Percentiles rank a stretch among this genome's conserved stretches.
Evolutionary conservation across 2,329 filamentous ascomycete species (phyloP).

Genomic region (Curvularia spicifera): DNA sequence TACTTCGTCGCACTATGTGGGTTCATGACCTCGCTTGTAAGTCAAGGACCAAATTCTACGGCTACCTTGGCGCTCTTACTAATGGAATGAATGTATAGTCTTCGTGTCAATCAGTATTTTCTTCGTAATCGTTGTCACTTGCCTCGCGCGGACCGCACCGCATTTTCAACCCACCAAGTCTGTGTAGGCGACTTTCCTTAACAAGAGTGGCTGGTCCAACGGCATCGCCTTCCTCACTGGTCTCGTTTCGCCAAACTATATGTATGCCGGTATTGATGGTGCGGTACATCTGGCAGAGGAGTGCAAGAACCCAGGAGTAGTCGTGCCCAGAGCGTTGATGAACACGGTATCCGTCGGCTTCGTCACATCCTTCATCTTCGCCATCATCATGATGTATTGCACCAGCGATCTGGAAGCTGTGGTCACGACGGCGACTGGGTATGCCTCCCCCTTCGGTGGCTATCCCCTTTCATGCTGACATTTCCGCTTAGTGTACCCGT

Average conservation of each 20-base stretch:
- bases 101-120: no score
- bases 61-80: slow-evolving; percentile 44
- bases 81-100: no score
- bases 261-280: slow-evolving; percentile 30
- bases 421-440: slow-evolving; percentile 23
- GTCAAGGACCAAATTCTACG: slow-evolving; percentile 52
- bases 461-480: background rate
- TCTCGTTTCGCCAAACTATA: slow-evolving; percentile 23
- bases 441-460: background rate
- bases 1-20: slow-evolving; percentile 27
- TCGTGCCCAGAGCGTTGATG: slow-evolving; percentile 46
- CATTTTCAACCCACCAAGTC: no score
- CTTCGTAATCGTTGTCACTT: no score
- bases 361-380: slow-evolving; percentile 28
- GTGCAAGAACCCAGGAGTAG: slow-evolving; percentile 31
- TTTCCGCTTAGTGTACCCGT: slow-evolving; percentile 17
- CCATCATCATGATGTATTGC: slow-evolving; percentile 24
- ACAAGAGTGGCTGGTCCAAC: slow-evolving; percentile 30
- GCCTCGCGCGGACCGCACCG: no score
- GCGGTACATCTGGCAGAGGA: slow-evolving; percentile 45
- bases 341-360: slow-evolving; percentile 43
- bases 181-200: no score
- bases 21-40: no score
- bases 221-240: slow-evolving; percentile 53
- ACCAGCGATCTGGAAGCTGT: slow-evolving; percentile 17